These are phyloP conservation scores for Colletotrichum lini DNA, from an alignment of 2,329 filamentous ascomycete species.

Conservation along the genomic window DNA sequence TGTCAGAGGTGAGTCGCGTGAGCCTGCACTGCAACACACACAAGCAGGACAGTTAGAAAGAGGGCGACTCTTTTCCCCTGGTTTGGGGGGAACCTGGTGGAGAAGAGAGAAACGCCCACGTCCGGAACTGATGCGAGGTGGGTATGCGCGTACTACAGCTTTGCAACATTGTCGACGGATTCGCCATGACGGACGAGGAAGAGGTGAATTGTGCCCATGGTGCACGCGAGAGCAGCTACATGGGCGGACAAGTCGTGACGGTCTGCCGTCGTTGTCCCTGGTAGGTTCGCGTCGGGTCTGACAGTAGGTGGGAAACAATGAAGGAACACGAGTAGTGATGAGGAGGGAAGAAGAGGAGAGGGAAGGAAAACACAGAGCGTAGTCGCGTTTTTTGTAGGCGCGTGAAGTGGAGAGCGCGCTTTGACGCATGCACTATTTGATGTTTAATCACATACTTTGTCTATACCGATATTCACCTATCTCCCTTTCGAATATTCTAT, in stretches of 20 bases:
- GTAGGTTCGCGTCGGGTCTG: constrained; percentile 6
- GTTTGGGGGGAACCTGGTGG: background rate
- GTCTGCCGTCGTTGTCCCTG: background rate
- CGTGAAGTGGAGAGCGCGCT: background rate
- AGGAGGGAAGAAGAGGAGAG: background rate
- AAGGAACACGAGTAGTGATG: background rate
- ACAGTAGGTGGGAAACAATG: background rate
- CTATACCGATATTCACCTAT: too few relatives aligned
- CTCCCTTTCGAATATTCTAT: too few relatives aligned
- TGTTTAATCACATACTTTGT: too few relatives aligned
- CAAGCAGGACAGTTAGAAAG: constrained; percentile 46
- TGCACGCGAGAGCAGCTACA: constrained; percentile 25
- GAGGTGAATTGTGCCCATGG: constrained; percentile 55
- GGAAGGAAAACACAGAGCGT: background rate
- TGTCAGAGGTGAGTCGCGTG: constrained; percentile 84
- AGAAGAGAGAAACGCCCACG: constrained; percentile 27
- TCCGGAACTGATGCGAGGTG: background rate
- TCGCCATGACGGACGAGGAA: constrained; percentile 90
- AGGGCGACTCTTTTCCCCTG: too few relatives aligned
- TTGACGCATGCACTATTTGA: background rate
- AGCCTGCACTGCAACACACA: constrained; percentile 72
- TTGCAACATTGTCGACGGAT: constrained; percentile 89
- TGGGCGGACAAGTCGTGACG: background rate
- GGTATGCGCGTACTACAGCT: constrained; percentile 72
- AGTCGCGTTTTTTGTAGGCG: constrained; percentile 23